Conservation (phyloP, 2,329 filamentous ascomycete species). For the Alternaria tenuissima region DNA sequence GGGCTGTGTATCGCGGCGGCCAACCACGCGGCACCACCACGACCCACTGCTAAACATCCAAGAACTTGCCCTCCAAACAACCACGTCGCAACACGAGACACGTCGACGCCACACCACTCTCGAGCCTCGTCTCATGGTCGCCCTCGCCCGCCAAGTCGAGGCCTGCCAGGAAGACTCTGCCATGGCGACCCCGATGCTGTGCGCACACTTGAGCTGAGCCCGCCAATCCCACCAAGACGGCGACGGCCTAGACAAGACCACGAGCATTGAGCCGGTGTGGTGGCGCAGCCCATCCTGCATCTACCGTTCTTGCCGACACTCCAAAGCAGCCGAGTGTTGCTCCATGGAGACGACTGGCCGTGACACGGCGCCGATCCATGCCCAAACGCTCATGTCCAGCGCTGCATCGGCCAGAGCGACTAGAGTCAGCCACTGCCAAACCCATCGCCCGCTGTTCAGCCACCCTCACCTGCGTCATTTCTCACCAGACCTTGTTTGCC, state of each 20-base stretch:
- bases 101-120: constrained; percentile 10
- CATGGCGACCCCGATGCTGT: background rate
- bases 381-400: background rate
- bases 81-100: constrained; percentile 10
- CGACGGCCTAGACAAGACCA: constrained; percentile 11
- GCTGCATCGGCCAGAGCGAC: background rate
- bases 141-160: background rate
- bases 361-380: constrained; percentile 1
- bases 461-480: constrained; percentile 15
- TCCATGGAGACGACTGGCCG: background rate
- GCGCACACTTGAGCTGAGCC: constrained; percentile 7
- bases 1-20: constrained; percentile 15
- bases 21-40: constrained; percentile 10
- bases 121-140: background rate
- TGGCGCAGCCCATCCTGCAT: constrained; percentile 14
- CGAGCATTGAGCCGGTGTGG: constrained; percentile 15
- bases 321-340: constrained; percentile 5
- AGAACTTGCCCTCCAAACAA: constrained; percentile 6
- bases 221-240: constrained; percentile 11
- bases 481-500: constrained; percentile 17
- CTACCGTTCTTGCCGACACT: background rate
- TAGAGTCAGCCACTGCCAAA: constrained; percentile 10
- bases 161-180: constrained; percentile 7
- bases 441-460: constrained; percentile 12
- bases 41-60: constrained; percentile 15